A percentile compares a stretch with the other conserved stretches of the same genome.
Conservation (phyloP, 805 yeast species). For the Yamadazyma olivae region DNA sequence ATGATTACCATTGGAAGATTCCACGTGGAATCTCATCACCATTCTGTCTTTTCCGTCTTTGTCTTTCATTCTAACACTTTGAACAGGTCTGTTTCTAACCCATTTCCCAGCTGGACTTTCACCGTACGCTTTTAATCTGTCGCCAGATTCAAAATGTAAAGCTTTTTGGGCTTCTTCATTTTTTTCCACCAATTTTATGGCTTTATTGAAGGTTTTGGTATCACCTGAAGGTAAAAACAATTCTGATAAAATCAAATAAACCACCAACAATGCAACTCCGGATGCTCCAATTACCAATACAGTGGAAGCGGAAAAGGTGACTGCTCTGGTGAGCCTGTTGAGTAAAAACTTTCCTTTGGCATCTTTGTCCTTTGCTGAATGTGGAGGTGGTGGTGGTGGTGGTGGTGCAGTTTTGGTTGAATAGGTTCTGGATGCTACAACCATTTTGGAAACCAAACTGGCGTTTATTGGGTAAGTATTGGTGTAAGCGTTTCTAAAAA, state of each 20-base stretch:
- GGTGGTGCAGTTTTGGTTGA: constrained; percentile 17
- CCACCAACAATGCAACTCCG: constrained; percentile 63
- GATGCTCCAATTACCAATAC: constrained; percentile 64
- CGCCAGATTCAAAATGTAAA: constrained; percentile 51
- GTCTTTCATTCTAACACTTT: constrained; percentile 62
- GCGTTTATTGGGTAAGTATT: no score
- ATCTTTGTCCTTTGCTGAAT: constrained; percentile 32
- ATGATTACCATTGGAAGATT: constrained; percentile 55
- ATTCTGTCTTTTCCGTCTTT: constrained; percentile 78
- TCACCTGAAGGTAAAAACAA: constrained; percentile 88
- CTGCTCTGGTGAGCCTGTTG: constrained; percentile 49
- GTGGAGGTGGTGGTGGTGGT: constrained; percentile 40
- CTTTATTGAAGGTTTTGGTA: constrained; percentile 84
- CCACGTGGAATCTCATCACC: constrained; percentile 83
- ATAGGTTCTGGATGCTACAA: constrained; percentile 7
- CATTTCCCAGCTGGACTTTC: constrained; percentile 69
- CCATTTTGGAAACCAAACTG: neutral
- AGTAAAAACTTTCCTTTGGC: constrained; percentile 42
- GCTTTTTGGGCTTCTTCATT: constrained; percentile 57
- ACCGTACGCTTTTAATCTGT: constrained; percentile 80
- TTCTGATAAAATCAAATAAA: constrained; percentile 76
- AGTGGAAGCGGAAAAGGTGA: constrained; percentile 62
- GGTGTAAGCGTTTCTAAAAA: neutral
- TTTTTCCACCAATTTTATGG: constrained; percentile 71
- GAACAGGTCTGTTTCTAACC: constrained; percentile 86